phyloP scores from a whole-genome alignment of 1,139 yeast species.

The Protomyces arabidopsidicola region DNA sequence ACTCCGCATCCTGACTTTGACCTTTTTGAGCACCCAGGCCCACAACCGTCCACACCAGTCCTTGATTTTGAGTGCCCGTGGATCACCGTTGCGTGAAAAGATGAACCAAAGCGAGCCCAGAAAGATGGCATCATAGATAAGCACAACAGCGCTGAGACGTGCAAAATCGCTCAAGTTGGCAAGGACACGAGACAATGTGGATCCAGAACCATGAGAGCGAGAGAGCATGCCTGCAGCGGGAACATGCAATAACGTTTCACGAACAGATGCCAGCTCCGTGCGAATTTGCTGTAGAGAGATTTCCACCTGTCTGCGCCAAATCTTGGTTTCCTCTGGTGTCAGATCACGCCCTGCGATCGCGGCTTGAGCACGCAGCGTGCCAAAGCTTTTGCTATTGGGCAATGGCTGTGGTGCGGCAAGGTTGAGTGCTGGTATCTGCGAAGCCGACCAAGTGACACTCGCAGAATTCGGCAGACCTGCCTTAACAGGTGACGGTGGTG shows the following conservation, averaged over 20 bases:
- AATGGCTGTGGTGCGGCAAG: neutral
- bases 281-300: constrained; percentile 15
- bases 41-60: constrained; percentile 9
- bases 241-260: constrained; percentile 12
- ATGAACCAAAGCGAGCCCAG: constrained; percentile 11
- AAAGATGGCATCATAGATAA: constrained; percentile 9
- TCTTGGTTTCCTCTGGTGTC: constrained; percentile 5
- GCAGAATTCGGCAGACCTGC: constrained; percentile 9
- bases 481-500: constrained; percentile 19
- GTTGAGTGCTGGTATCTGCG: neutral
- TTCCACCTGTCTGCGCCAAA: constrained; percentile 24
- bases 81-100: constrained; percentile 13
- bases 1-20: constrained; percentile 6
- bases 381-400: neutral
- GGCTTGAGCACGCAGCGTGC: neutral
- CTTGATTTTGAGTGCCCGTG: constrained; percentile 12
- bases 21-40: constrained; percentile 6
- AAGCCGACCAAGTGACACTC: neutral
- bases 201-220: constrained; percentile 1
- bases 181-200: constrained; percentile 3
- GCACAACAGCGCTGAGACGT: constrained; percentile 2
- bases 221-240: constrained; percentile 3
- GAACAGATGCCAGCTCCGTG: constrained; percentile 23
- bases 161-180: neutral
- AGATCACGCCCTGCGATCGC: neutral